Percentiles rank a stretch among this genome's conserved stretches.
These are phyloP conservation scores for Lanmaoa pseudosensibilis DNA, from an alignment of 768 basidiomycete genomes.

Conservation along the genomic window DNA sequence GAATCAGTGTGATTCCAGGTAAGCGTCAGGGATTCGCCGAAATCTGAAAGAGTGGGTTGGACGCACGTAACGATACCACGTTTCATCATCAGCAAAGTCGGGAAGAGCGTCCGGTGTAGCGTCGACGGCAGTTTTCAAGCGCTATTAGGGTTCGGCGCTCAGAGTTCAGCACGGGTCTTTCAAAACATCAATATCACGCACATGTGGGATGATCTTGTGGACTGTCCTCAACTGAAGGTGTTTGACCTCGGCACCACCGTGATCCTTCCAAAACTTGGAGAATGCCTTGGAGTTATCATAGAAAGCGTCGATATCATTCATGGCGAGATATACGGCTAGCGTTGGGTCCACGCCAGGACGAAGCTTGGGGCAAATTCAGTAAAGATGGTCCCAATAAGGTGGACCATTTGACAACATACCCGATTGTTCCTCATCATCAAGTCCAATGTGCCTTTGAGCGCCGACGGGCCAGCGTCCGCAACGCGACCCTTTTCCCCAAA, in stretches of 20 bases:
- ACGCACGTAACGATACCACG: constrained; percentile 36
- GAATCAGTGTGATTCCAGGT: neutral
- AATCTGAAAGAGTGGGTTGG: neutral
- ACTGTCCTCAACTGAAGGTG: constrained; percentile 24
- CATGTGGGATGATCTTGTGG: constrained; percentile 42
- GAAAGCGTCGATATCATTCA: constrained; percentile 18
- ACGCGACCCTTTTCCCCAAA: constrained; percentile 1
- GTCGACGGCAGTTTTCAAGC: constrained; percentile 30
- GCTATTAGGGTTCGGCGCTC: constrained; percentile 25
- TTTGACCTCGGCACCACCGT: constrained; percentile 24
- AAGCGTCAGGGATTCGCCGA: neutral
- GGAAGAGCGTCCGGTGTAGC: constrained; percentile 33
- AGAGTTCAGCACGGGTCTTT: neutral
- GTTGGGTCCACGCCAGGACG: neutral
- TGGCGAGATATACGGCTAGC: constrained; percentile 4
- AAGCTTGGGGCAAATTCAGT: constrained; percentile 12
- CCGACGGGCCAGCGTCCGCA: constrained; percentile 2
- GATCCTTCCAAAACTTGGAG: constrained; percentile 32
- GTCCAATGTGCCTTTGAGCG: neutral
- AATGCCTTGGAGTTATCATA: constrained; percentile 43
- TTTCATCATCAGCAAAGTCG: constrained; percentile 33
- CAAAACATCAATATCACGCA: constrained; percentile 22
- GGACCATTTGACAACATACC: constrained; percentile 10
- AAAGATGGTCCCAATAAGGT: neutral
- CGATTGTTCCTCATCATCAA: constrained; percentile 15